These are phyloP conservation scores for Morella rubra DNA, from an alignment of 306 rosid species.

Conservation along the genomic window DNA sequence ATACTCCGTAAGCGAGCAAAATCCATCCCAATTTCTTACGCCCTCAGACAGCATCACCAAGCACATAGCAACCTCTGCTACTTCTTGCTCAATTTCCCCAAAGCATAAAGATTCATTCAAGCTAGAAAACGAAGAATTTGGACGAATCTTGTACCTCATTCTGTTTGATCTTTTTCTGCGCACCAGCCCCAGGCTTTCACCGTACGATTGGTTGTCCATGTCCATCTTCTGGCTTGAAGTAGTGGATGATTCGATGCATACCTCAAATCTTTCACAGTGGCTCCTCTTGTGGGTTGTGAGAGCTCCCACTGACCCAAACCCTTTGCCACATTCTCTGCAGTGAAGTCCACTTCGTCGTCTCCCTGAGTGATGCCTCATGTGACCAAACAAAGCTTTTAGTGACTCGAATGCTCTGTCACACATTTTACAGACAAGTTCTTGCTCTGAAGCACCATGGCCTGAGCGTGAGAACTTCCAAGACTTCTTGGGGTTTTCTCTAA, in stretches of 20 bases:
- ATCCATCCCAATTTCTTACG: conserved; percentile 18
- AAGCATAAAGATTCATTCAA: conserved; percentile 23
- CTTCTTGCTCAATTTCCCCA: conserved; percentile 25
- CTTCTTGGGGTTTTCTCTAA: conserved; percentile 49
- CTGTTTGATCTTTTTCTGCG: conserved; percentile 47
- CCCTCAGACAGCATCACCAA: conserved; percentile 47
- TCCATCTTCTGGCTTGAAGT: conserved; percentile 16
- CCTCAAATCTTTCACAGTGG: conserved; percentile 10
- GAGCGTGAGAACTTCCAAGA: conserved; percentile 39
- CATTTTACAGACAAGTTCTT: conserved; percentile 34
- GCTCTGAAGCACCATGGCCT: not conserved
- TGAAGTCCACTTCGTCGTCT: conserved; percentile 27
- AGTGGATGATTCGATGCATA: conserved; percentile 5
- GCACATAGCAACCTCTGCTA: conserved; percentile 37
- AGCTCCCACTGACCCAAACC: conserved; percentile 33
- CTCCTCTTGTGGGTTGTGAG: conserved; percentile 27
- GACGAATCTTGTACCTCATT: conserved; percentile 29
- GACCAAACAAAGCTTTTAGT: conserved; percentile 46
- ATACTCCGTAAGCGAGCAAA: conserved; percentile 25
- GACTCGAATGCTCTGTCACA: conserved; percentile 45
- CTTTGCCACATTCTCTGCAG: conserved; percentile 39
- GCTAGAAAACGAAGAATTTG: conserved; percentile 22
- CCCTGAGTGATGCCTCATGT: conserved; percentile 52
- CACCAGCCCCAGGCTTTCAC: conserved; percentile 28
- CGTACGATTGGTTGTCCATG: conserved; percentile 3